phyloP scores from a whole-genome alignment of 768 basidiomycete genomes.

The Collybia mongolica region DNA sequence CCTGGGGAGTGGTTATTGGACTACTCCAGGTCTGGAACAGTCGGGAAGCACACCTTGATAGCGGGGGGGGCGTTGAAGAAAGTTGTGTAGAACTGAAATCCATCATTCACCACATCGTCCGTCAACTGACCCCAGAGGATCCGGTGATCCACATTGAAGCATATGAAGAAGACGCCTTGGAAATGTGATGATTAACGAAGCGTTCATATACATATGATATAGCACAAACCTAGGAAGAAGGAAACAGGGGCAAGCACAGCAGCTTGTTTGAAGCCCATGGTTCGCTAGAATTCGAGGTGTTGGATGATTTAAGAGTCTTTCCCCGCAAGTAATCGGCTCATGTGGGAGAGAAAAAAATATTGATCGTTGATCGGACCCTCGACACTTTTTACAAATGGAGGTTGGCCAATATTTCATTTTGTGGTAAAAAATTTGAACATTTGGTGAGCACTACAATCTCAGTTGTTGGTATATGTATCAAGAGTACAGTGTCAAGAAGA shows the following conservation, averaged over 20 bases:
- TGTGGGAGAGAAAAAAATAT: neutral
- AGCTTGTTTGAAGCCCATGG: conserved; percentile 88
- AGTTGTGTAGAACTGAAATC: conserved; percentile 86
- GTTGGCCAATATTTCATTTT: no score
- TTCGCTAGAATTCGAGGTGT: conserved; percentile 3
- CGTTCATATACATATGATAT: conserved; percentile 11
- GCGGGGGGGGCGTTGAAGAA: conserved; percentile 93
- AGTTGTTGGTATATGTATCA: neutral
- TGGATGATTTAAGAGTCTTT: conserved; percentile 1
- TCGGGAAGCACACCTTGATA: conserved; percentile 66
- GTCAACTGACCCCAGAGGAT: conserved; percentile 72
- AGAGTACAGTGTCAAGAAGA: neutral
- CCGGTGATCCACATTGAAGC: conserved; percentile 85
- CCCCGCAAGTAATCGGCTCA: neutral
- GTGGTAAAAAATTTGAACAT: neutral
- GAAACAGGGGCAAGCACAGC: conserved; percentile 85
- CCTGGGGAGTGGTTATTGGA: conserved; percentile 41
- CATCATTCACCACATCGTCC: conserved; percentile 67
- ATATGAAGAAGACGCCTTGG: conserved; percentile 78
- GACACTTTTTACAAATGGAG: neutral
- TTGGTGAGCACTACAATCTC: neutral
- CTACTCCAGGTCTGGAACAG: neutral
- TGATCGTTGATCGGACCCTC: no score
- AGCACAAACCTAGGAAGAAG: conserved; percentile 79
- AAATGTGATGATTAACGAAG: neutral